Evolutionary conservation across 2,329 filamentous ascomycete genomes (phyloP), one percentile per base, ranked within the genome.

Genomic region (Curvularia sp.): DNA sequence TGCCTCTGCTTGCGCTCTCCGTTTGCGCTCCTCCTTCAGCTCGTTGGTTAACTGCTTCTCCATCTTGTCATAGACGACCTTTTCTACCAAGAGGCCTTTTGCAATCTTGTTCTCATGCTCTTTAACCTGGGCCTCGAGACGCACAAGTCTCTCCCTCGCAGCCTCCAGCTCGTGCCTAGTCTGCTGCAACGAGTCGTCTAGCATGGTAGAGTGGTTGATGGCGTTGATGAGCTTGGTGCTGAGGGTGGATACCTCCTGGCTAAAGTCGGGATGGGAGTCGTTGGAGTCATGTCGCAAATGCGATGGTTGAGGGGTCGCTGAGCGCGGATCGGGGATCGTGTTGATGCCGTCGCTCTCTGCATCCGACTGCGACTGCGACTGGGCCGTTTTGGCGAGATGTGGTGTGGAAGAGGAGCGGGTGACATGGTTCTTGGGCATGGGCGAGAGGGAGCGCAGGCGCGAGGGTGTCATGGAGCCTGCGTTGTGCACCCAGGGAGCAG

Each of bases 191-290:
- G 88, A 91, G 77, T 99, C 95, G 77, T 98, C 95, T 44, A 99
- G 85, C 22, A 86, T 89, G 7, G 93, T 97, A 78, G 97, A 93
- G 77, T 96, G 90, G 75, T 99, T 99, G 79, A 99, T 97, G 44
- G 95, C 94, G 73, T 95, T 94, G 69, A 99, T 94, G 63, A 99
- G 87, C 78, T 99, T 99, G 49, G 93, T 94, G 79, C 93, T 98
- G 31, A 99, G 83, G 6, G 91, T 88, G 7, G 94, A 91, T 28
- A 99, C 92, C 78, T 98, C 95, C 65, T 83, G 83, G 73, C 85
- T 88, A 43, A 89, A 73, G 67, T 89, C 87, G 20, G 85, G 85
- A 66, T 88, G 84, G 73, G 71, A 84, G 72, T 62, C 82, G 80
- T 62, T 78, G 75, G 72, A 85, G 79, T 65, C 77, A 74, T 70